Evolutionary conservation across 179 eudicot species (phyloP).

Genomic region (Sideroxylon spinosum): DNA sequence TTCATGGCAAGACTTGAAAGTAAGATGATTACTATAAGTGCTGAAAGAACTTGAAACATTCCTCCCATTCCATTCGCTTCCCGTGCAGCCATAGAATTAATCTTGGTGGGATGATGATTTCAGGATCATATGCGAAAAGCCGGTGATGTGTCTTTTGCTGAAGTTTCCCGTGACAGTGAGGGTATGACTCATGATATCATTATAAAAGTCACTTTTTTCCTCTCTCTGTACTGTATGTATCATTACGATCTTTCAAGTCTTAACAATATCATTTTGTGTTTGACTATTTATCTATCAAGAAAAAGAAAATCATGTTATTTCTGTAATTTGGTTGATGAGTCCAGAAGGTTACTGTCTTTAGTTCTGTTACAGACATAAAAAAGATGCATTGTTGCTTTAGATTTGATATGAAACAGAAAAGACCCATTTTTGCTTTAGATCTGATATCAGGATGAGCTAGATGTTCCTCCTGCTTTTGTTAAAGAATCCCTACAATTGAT

Average conservation of each 20-base stretch:
- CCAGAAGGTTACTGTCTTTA: neutral
- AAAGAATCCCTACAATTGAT: neutral
- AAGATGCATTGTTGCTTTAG: neutral
- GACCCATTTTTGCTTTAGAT: no score
- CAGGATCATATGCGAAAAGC: conserved; percentile 99
- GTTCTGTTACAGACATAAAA: neutral
- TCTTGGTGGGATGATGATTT: conserved; percentile 20
- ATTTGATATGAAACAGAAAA: neutral
- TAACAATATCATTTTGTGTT: neutral
- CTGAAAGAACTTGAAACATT: neutral
- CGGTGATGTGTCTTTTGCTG: conserved; percentile 98
- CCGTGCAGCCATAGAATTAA: neutral
- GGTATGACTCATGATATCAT: conserved; percentile 38
- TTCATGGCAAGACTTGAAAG: conserved; percentile 99
- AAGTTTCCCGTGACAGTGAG: conserved; percentile 83
- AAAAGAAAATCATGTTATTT: neutral
- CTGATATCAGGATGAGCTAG: neutral
- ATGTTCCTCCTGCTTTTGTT: neutral
- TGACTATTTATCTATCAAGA: neutral
- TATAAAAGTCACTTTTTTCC: neutral
- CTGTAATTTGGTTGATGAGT: neutral
- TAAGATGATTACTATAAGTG: conserved; percentile 18
- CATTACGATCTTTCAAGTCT: neutral
- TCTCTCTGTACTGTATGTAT: neutral
- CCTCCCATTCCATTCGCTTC: neutral